Evolutionary conservation across 2,329 filamentous ascomycete genomes (phyloP), one percentile per base, ranked within the genome.

Genomic region (Aureobasidium sp.): DNA sequence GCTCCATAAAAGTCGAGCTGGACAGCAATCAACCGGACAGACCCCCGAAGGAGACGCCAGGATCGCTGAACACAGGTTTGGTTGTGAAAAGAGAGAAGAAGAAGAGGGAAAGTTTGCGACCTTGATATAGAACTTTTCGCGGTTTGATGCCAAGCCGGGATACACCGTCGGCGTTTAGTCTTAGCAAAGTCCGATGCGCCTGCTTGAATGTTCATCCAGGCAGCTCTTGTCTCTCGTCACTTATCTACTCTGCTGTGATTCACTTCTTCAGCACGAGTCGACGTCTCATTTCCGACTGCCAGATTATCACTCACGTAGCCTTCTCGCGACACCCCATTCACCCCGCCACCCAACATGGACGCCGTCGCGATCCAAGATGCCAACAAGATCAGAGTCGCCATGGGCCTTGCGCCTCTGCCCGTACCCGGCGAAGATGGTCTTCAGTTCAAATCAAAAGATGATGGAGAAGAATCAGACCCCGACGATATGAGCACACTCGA

Each of bases 1-100:
- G 90, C 91, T 94, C 92, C 92, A 90, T 93, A 78, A 83, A 87
- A 89, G 93, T 93, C 92, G 93, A 95, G 89, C 90, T 95, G 93
- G 89, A 86, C 88, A 92, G 87, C 82, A 87, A 86, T 95, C 93
- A 81, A 95, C 93, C 90, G 87, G 85, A 87, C 87, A 85, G 86
- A 82, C 75, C 78, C 38, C 73, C 71, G 71, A 71, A 75, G 72
- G 75, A 70, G 73, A 80, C 84, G 83, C 79, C 91, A 87, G 92
- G 93, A 95, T 83, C 83, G 82, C 89, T 90, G 88, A 87, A 90
- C 93, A 97, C 94, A 97, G 90, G 92, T 94, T 92, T 90, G 88
- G 73, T 69, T 54, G 84, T 81, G 84, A 82, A 76, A 79, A 79
- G 76, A 79, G 76, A 78, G 76, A 78, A 68, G 75, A 75, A 77